Percentiles rank a stretch among this genome's conserved stretches.
Evolutionary conservation across 306 rosid genomes (phyloP).

Genomic region (Ceratonia siliqua): DNA sequence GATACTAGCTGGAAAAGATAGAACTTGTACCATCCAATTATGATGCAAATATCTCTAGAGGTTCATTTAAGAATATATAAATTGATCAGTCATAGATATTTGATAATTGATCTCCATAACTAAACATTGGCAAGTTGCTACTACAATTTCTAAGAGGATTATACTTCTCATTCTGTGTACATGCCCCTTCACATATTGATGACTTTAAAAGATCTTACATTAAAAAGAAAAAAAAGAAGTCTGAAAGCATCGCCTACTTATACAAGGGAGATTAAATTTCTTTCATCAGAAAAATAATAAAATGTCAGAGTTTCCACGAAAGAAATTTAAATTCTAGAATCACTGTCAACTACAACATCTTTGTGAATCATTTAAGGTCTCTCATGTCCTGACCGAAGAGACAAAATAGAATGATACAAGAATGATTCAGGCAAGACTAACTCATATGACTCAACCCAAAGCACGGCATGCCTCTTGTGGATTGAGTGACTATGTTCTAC

Average conservation of each 20-base stretch:
- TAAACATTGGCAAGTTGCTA: neutral
- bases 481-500: slow-evolving; percentile 22
- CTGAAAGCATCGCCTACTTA: too few relatives aligned
- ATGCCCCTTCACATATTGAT: neutral
- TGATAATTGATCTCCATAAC: neutral
- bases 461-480: slow-evolving; percentile 7
- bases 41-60: neutral
- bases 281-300: neutral
- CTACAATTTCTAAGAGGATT: neutral
- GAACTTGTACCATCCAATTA: slow-evolving; percentile 25
- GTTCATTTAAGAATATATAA: neutral
- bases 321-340: slow-evolving; percentile 39
- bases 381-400: slow-evolving; percentile 34
- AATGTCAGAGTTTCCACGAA: slow-evolving; percentile 21
- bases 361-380: slow-evolving; percentile 39
- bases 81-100: neutral
- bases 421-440: slow-evolving; percentile 38
- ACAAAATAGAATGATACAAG: slow-evolving; percentile 47
- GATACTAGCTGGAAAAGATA: slow-evolving; percentile 24
- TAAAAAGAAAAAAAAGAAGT: too few relatives aligned
- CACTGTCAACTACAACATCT: slow-evolving; percentile 33
- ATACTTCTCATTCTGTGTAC: neutral
- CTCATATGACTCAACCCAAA: slow-evolving; percentile 28
- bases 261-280: too few relatives aligned
- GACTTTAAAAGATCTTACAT: too few relatives aligned